These are phyloP conservation scores for Dendrobium nobile DNA, from an alignment of 106 monocot species.

Conservation along the genomic window DNA sequence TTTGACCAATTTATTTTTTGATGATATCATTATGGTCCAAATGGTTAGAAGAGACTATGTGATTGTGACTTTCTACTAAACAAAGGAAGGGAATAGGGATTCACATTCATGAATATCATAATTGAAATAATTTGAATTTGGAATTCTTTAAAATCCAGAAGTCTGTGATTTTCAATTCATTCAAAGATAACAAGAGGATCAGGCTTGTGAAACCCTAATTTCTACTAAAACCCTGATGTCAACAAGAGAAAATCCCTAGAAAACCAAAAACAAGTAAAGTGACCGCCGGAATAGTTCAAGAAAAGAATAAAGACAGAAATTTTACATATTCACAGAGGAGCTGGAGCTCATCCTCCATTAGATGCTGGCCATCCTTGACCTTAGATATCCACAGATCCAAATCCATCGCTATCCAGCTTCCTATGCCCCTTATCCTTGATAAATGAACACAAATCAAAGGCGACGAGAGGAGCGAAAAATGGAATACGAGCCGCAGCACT, in stretches of 20 bases:
- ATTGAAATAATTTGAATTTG: too few relatives aligned
- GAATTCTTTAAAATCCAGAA: too few relatives aligned
- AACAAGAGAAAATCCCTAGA: neutral
- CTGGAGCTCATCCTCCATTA: constrained; percentile 61
- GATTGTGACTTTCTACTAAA: constrained; percentile 1
- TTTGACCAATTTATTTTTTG: too few relatives aligned
- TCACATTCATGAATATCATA: neutral
- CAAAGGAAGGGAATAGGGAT: neutral
- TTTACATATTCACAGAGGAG: constrained; percentile 67
- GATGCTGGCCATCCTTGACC: constrained; percentile 37
- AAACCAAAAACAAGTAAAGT: neutral
- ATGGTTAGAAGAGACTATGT: neutral
- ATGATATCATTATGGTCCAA: neutral
- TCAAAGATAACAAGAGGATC: neutral
- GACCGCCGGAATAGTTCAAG: neutral
- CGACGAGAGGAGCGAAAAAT: neutral
- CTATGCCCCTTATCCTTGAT: neutral
- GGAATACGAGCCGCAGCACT: neutral
- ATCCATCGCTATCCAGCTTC: constrained; percentile 30
- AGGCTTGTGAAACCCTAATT: neutral
- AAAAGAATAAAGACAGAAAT: neutral
- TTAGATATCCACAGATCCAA: constrained; percentile 55
- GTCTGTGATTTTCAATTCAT: too few relatives aligned
- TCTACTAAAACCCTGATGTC: neutral
- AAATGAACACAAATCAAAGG: neutral